Evolutionary conservation across 208 protist species (phyloP).

Genomic region (Acanthamoeba castellanii): DNA sequence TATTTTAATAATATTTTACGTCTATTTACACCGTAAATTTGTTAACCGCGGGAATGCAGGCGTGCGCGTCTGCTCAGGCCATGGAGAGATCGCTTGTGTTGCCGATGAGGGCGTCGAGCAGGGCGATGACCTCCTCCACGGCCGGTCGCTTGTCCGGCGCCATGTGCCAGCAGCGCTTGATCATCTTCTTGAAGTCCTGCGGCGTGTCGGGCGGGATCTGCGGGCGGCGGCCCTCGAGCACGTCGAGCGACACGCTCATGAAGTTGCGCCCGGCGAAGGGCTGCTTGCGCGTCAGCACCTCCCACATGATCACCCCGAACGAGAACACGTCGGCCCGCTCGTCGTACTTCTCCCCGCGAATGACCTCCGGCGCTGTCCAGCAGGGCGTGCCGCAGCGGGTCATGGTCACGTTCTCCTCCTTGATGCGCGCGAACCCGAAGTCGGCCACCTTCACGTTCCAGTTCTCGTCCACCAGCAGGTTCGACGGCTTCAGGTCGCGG

Average conservation of each 20-base stretch:
- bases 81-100: too few species aligned
- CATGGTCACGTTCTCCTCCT: slow-evolving; percentile 53
- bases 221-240: slow-evolving; percentile 24
- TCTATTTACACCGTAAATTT: too few species aligned
- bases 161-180: slow-evolving; percentile 6
- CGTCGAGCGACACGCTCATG: slow-evolving; percentile 50
- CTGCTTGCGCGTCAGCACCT: slow-evolving; percentile 1
- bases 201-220: slow-evolving; percentile 14
- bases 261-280: slow-evolving; percentile 34
- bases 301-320: slow-evolving; percentile 30
- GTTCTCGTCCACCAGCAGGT: slow-evolving; percentile 62
- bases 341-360: not conserved
- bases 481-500: slow-evolving; percentile 40
- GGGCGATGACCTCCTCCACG: not conserved
- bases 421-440: slow-evolving; percentile 38
- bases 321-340: slow-evolving; percentile 43
- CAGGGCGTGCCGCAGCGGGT: slow-evolving; percentile 15
- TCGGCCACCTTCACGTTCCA: slow-evolving; percentile 62
- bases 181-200: not conserved
- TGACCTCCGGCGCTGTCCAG: slow-evolving; percentile 52
- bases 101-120: not conserved
- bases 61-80: too few species aligned
- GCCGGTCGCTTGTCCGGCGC: not conserved
- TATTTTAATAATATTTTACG: too few species aligned
- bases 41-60: too few species aligned